phyloP scores from a whole-genome alignment of 306 rosid genomes.

The Trifolium subterraneum region DNA sequence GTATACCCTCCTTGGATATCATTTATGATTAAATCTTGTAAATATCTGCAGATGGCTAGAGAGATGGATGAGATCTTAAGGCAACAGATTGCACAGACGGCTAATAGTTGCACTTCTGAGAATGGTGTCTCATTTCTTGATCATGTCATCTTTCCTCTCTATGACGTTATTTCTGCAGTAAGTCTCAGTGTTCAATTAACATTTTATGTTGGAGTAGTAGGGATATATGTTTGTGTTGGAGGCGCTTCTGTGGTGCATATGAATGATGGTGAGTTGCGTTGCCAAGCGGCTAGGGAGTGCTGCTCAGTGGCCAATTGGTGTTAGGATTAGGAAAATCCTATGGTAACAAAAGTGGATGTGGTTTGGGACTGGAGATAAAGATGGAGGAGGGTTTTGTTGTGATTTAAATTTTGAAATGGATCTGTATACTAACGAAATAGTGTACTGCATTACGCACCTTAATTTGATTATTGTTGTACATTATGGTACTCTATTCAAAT shows the following conservation, averaged over 20 bases:
- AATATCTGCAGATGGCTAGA: constrained; percentile 79
- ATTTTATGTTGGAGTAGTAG: background rate
- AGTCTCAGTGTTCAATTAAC: constrained; percentile 41
- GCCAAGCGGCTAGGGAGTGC: background rate
- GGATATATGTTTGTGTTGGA: background rate
- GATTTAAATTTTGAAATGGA: background rate
- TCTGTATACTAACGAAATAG: background rate
- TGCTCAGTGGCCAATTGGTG: background rate
- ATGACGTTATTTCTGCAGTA: constrained; percentile 82
- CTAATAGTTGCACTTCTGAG: constrained; percentile 74
- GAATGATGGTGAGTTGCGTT: background rate
- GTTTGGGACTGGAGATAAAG: background rate
- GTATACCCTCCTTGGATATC: background rate
- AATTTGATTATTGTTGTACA: background rate
- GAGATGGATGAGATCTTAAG: constrained; percentile 89
- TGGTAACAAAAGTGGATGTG: background rate
- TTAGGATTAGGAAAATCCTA: background rate
- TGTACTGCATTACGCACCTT: background rate
- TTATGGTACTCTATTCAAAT: background rate
- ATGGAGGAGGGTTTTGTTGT: background rate
- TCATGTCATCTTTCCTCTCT: constrained; percentile 76
- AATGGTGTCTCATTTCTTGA: constrained; percentile 84
- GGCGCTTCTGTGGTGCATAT: background rate
- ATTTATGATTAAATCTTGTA: constrained; percentile 21
- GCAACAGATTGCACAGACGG: constrained; percentile 77